phyloP scores from a whole-genome alignment of 1,284 basidiomycete species.

The Mrakiaceae sp. region DNA sequence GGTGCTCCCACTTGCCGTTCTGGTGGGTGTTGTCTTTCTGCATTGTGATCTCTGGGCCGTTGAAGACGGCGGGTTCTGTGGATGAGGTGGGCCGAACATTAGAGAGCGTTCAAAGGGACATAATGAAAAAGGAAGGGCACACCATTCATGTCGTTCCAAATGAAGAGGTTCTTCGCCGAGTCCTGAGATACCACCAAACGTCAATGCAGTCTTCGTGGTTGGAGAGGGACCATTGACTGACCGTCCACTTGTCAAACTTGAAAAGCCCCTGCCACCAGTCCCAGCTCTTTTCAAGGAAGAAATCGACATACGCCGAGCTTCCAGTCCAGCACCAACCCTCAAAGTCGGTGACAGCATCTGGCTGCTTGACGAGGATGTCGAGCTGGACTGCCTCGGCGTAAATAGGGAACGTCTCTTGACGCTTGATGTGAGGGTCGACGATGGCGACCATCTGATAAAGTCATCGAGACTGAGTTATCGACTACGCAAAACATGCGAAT shows the following conservation, averaged over 20 bases:
- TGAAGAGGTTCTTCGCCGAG: constrained; percentile 62
- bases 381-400: constrained; percentile 75
- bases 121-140: constrained; percentile 16
- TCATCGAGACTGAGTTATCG: background rate
- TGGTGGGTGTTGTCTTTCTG: constrained; percentile 85
- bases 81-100: too few species aligned
- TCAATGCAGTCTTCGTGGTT: background rate
- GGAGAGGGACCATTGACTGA: constrained; percentile 16
- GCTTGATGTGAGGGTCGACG: constrained; percentile 92
- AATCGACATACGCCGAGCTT: constrained; percentile 90
- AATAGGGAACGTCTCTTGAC: constrained; percentile 63
- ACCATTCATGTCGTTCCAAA: constrained; percentile 99
- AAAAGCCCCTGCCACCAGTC: constrained; percentile 84
- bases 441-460: constrained; percentile 80
- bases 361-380: constrained; percentile 69
- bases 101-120: background rate
- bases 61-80: constrained; percentile 81
- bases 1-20: constrained; percentile 86
- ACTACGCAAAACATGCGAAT: background rate
- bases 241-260: constrained; percentile 46
- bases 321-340: constrained; percentile 99
- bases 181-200: constrained; percentile 23
- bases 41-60: constrained; percentile 96
- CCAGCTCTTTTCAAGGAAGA: constrained; percentile 85
- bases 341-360: constrained; percentile 64